A percentile compares a stretch with the other conserved stretches of the same genome.
phyloP scores from a whole-genome alignment of 2,329 filamentous ascomycete species.

The Pseudopyrenochaeta lycopersici region DNA sequence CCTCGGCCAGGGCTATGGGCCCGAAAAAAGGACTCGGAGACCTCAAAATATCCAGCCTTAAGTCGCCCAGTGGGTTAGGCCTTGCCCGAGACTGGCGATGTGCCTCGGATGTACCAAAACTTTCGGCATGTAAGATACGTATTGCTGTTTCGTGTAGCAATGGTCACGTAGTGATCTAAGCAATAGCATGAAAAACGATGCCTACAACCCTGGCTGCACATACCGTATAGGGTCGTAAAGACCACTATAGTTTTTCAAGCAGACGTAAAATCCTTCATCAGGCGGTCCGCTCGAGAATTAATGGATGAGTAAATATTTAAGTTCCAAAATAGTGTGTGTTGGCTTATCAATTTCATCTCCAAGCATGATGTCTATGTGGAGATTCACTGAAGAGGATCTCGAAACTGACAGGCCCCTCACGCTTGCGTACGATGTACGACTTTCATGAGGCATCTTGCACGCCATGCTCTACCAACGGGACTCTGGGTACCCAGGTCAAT shows the following conservation, averaged over 20 bases:
- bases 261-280: slow-evolving; percentile 11
- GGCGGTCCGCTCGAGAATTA: not conserved
- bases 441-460: no score
- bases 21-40: no score
- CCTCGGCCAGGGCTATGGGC: no score
- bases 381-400: no score
- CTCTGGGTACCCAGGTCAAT: no score
- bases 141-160: slow-evolving; percentile 7
- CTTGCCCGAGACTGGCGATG: not conserved
- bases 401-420: no score
- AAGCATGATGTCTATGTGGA: no score
- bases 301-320: not conserved
- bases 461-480: no score
- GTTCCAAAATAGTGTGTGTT: not conserved
- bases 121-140: slow-evolving; percentile 16
- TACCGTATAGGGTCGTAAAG: slow-evolving; percentile 5
- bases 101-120: slow-evolving; percentile 11
- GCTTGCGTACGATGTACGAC: no score
- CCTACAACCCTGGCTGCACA: slow-evolving; percentile 8
- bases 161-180: slow-evolving; percentile 12
- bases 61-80: not conserved
- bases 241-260: slow-evolving; percentile 1
- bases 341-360: not conserved
- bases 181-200: slow-evolving; percentile 18
- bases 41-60: not conserved